Evolutionary conservation across 2,329 filamentous ascomycete species (phyloP).

Genomic region (Microsporum audouinii): DNA sequence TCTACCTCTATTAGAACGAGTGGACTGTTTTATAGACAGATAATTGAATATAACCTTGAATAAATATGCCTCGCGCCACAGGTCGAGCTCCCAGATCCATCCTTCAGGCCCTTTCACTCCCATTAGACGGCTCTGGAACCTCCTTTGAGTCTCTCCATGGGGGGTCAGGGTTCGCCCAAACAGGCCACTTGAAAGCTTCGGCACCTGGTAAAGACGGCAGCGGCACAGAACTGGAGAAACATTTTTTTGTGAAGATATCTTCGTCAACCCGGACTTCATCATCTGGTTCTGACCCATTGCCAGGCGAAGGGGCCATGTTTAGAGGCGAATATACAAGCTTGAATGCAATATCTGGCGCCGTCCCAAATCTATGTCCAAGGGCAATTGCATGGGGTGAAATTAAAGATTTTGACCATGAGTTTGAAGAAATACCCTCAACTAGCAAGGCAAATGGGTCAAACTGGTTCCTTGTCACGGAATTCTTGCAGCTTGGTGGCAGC

Average conservation of each 20-base stretch:
- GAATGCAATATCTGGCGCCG: conserved; percentile 61
- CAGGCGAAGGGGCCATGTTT: conserved; percentile 25
- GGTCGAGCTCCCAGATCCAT: conserved; percentile 24
- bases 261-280: conserved; percentile 8
- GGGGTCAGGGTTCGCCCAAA: conserved; percentile 36
- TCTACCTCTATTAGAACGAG: no score
- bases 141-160: conserved; percentile 27
- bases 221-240: conserved; percentile 17
- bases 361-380: conserved; percentile 64
- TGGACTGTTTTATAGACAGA: background rate
- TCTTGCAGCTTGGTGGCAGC: conserved; percentile 52
- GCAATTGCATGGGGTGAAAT: conserved; percentile 61
- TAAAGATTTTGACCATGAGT: conserved; percentile 23
- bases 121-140: conserved; percentile 23
- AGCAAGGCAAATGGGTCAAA: background rate
- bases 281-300: background rate
- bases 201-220: conserved; percentile 11
- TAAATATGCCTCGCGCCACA: background rate
- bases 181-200: conserved; percentile 29
- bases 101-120: conserved; percentile 28
- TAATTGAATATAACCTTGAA: background rate
- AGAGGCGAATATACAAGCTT: conserved; percentile 71
- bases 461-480: conserved; percentile 60
- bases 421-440: conserved; percentile 15
- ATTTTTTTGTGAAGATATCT: conserved; percentile 34